Percentiles rank a stretch among this genome's conserved stretches.
Evolutionary conservation across 2,329 filamentous ascomycete species (phyloP).

Genomic region (Colletotrichum musae): DNA sequence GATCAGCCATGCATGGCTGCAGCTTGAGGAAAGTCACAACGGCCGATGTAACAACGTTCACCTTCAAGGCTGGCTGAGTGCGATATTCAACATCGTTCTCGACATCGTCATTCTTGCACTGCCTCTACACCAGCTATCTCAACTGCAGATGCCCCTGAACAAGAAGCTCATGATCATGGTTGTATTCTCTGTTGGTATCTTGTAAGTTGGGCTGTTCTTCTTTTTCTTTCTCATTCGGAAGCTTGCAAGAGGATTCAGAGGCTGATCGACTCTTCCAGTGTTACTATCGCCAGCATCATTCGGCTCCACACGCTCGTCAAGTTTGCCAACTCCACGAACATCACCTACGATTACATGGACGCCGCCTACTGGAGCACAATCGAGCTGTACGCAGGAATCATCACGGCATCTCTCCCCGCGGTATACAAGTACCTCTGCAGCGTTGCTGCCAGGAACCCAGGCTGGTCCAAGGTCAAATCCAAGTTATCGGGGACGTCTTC

Average conservation of each 20-base stretch:
- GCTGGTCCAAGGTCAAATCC: neutral
- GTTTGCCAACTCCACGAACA: slow-evolving; percentile 20
- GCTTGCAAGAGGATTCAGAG: too few species aligned
- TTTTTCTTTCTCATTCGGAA: neutral
- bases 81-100: slow-evolving; percentile 42
- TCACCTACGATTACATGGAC: slow-evolving; percentile 21
- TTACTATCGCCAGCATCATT: slow-evolving; percentile 25
- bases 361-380: slow-evolving; percentile 38
- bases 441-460: neutral
- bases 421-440: slow-evolving; percentile 17
- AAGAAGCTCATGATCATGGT: slow-evolving; percentile 42
- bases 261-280: neutral
- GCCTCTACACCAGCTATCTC: slow-evolving; percentile 40
- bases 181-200: slow-evolving; percentile 43
- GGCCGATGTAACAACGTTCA: slow-evolving; percentile 30
- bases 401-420: slow-evolving; percentile 25
- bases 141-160: slow-evolving; percentile 41
- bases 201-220: slow-evolving; percentile 32
- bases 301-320: slow-evolving; percentile 20
- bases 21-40: neutral
- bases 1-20: slow-evolving; percentile 24
- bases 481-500: slow-evolving; percentile 12
- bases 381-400: slow-evolving; percentile 26
- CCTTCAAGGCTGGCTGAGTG: slow-evolving; percentile 23
- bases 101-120: slow-evolving; percentile 44